Evolutionary conservation across 1,284 basidiomycete genomes (phyloP).

Genomic region (Ustilago trichophora): DNA sequence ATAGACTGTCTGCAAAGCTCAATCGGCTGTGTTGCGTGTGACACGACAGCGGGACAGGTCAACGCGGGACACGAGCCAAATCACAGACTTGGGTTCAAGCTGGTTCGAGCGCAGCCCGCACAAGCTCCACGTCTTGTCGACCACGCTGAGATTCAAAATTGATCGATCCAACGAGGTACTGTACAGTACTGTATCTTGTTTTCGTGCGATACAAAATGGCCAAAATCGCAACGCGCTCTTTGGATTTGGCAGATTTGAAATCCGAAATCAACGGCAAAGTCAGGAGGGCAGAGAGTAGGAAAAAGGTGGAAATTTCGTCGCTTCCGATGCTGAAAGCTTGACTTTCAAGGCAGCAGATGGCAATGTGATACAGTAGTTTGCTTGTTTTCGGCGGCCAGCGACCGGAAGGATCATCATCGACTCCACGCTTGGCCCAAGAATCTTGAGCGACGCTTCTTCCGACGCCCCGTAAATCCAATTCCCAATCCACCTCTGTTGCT

Average conservation of each 20-base stretch:
- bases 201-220: constrained; percentile 19
- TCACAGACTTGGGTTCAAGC: too few species aligned
- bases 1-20: background rate
- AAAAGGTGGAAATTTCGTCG: constrained; percentile 32
- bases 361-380: background rate
- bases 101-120: constrained; percentile 39
- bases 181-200: too few species aligned
- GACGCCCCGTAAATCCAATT: background rate
- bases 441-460: constrained; percentile 18
- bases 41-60: constrained; percentile 23
- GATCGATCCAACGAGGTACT: constrained; percentile 23
- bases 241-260: constrained; percentile 8
- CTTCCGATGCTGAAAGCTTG: constrained; percentile 10
- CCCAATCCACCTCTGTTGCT: background rate
- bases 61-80: constrained; percentile 3
- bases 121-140: constrained; percentile 33
- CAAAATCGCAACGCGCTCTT: background rate
- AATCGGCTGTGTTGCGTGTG: too few species aligned
- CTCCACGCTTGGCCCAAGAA: constrained; percentile 1
- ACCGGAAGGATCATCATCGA: constrained; percentile 6
- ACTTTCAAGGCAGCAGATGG: constrained; percentile 22
- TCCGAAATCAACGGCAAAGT: constrained; percentile 11
- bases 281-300: background rate
- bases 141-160: background rate
- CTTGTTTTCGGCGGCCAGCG: background rate